Evolutionary conservation across 768 basidiomycete genomes (phyloP).

Genomic region (Termitomyces bulborhizus): DNA sequence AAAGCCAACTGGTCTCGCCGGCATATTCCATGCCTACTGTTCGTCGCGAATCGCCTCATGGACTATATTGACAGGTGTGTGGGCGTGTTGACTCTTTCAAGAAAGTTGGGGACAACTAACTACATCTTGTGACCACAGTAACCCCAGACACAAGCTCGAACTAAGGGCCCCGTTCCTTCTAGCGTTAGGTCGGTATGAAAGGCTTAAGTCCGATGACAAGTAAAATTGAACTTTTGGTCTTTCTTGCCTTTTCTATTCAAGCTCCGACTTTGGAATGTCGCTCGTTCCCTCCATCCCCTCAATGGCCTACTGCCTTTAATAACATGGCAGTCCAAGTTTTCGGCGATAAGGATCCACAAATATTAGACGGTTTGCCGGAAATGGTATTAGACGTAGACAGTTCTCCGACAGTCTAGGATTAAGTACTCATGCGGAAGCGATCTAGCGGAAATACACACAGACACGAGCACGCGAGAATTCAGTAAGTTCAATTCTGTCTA

Average conservation of each 20-base stretch:
- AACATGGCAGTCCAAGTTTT: constrained; percentile 56
- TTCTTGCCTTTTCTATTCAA: constrained; percentile 15
- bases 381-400: not conserved
- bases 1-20: constrained; percentile 52
- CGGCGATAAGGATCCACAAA: constrained; percentile 1
- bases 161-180: constrained; percentile 46
- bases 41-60: constrained; percentile 60
- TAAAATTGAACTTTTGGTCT: not conserved
- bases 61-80: constrained; percentile 65
- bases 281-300: constrained; percentile 41
- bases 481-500: constrained; percentile 3
- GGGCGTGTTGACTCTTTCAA: not conserved
- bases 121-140: constrained; percentile 25
- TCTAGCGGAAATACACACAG: not conserved
- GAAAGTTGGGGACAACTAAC: too few species aligned
- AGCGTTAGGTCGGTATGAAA: constrained; percentile 34
- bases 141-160: constrained; percentile 43
- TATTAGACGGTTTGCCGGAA: constrained; percentile 4
- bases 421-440: constrained; percentile 3
- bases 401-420: not conserved
- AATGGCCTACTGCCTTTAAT: constrained; percentile 62
- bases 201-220: not conserved
- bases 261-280: constrained; percentile 42
- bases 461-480: not conserved
- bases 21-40: constrained; percentile 39